These are phyloP conservation scores for Cryptosporidium bovis DNA, from an alignment of 169 alveolate genomes.

Conservation along the genomic window DNA sequence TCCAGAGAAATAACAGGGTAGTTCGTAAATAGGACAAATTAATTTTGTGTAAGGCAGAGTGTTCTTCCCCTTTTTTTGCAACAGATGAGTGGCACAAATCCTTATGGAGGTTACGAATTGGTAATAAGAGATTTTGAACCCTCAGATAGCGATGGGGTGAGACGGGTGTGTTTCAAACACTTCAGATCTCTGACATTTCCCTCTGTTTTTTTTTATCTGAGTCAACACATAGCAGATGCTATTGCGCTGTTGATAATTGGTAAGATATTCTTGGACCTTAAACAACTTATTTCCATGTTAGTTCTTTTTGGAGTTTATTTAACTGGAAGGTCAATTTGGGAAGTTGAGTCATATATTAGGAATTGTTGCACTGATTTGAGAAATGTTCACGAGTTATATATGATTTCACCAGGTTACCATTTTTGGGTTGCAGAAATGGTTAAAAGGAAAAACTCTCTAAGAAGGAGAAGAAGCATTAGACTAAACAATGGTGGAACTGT, in stretches of 20 bases:
- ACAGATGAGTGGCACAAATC: constrained; percentile 46
- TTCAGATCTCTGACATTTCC: constrained; percentile 72
- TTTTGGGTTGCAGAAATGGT: constrained; percentile 90
- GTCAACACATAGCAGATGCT: constrained; percentile 63
- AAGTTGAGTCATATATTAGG: constrained; percentile 86
- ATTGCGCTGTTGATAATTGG: constrained; percentile 68
- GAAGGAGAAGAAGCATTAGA: constrained; percentile 76
- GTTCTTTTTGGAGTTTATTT: constrained; percentile 83
- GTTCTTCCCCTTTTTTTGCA: background rate
- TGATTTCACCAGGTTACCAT: constrained; percentile 81
- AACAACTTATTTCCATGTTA: constrained; percentile 80
- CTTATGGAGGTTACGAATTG: constrained; percentile 71
- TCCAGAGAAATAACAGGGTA: no score
- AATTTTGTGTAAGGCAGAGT: background rate
- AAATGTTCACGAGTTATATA: constrained; percentile 83
- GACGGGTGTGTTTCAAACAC: constrained; percentile 73
- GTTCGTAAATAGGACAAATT: background rate
- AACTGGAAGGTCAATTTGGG: constrained; percentile 85
- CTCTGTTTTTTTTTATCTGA: constrained; percentile 64
- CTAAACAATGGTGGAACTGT: background rate
- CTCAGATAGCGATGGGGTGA: constrained; percentile 68
- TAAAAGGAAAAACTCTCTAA: constrained; percentile 74
- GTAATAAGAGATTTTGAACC: constrained; percentile 67
- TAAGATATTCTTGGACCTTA: constrained; percentile 79
- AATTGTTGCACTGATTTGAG: constrained; percentile 88